These are phyloP conservation scores for Dendrobium officinale DNA, from an alignment of 106 monocot species.

Conservation along the genomic window DNA sequence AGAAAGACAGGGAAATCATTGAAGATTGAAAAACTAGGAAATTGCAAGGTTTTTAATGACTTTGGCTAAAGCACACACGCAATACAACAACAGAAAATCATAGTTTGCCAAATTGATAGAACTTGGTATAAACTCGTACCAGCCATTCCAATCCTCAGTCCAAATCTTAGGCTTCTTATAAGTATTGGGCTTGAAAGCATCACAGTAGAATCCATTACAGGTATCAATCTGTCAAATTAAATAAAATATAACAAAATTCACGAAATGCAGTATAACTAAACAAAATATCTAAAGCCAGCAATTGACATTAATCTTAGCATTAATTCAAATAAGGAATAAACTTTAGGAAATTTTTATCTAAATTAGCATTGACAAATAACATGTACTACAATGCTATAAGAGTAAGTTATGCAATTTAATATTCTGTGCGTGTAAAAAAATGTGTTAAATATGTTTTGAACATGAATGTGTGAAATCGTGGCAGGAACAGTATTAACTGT, in stretches of 20 bases:
- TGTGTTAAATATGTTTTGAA: not conserved
- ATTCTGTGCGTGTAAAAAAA: not conserved
- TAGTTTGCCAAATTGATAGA: not conserved
- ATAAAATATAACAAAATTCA: slow-evolving; percentile 10
- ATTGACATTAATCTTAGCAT: not conserved
- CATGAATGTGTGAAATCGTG: not conserved
- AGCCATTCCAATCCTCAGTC: slow-evolving; percentile 99
- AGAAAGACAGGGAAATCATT: too few species aligned
- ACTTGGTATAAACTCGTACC: slow-evolving; percentile 25
- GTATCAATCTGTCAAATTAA: slow-evolving; percentile 63
- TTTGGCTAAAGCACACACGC: not conserved
- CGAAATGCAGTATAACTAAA: not conserved
- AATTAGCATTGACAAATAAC: not conserved
- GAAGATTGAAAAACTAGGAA: not conserved
- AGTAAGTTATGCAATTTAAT: not conserved
- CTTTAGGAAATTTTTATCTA: not conserved
- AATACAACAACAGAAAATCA: not conserved
- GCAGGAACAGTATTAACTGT: not conserved
- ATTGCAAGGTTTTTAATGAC: not conserved
- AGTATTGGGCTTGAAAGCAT: slow-evolving; percentile 83
- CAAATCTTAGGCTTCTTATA: slow-evolving; percentile 75
- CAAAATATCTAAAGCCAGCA: not conserved
- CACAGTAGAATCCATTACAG: slow-evolving; percentile 96
- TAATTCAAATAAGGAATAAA: not conserved
- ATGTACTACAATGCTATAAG: not conserved